phyloP scores from a whole-genome alignment of 331 rosid species.

The Rosa hybrid region DNA sequence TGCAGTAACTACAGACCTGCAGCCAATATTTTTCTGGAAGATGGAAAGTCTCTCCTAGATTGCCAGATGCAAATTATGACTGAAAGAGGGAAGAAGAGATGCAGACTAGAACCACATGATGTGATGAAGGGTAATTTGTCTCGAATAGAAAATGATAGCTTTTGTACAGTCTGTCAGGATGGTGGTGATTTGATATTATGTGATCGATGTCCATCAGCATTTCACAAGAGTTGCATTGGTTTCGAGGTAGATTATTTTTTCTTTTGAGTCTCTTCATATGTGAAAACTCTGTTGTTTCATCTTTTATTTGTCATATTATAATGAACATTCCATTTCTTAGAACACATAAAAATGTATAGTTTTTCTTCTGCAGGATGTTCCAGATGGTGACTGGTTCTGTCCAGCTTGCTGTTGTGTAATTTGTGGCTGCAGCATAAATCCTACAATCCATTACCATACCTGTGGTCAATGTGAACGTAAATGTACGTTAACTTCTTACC shows the following conservation, averaged over 20 bases:
- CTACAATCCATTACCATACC: constrained; percentile 17
- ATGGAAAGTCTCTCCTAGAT: background rate
- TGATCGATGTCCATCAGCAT: constrained; percentile 76
- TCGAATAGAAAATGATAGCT: constrained; percentile 56
- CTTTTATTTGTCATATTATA: background rate
- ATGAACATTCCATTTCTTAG: background rate
- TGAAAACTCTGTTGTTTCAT: background rate
- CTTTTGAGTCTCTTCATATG: background rate
- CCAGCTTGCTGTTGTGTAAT: constrained; percentile 53
- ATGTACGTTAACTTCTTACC: constrained; percentile 27
- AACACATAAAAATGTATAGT: constrained; percentile 1
- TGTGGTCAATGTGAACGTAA: constrained; percentile 50
- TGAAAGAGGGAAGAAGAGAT: background rate
- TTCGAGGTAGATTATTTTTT: constrained; percentile 49
- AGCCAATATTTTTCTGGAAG: background rate
- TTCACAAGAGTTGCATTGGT: constrained; percentile 60
- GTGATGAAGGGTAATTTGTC: constrained; percentile 8
- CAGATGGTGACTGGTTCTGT: constrained; percentile 56
- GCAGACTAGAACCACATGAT: background rate
- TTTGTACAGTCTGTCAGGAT: constrained; percentile 69
- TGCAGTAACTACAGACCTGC: background rate
- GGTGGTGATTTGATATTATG: constrained; percentile 78
- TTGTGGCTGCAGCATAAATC: constrained; percentile 37
- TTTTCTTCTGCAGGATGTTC: constrained; percentile 42
- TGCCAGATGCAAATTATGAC: background rate